These are phyloP conservation scores for Fraxinus cuspidata DNA, from an alignment of 257 asterid species.

Conservation along the genomic window DNA sequence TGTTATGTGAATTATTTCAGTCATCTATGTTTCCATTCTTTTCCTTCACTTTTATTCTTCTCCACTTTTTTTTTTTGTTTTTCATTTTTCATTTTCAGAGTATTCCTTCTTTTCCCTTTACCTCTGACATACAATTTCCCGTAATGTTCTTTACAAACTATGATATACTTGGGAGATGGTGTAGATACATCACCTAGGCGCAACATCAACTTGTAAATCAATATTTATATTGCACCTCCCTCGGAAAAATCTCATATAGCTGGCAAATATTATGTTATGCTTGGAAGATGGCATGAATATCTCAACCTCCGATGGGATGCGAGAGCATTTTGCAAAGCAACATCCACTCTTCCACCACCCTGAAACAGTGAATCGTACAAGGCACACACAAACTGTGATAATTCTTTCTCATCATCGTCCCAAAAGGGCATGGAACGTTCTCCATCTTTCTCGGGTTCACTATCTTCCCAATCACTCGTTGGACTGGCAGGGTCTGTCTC, in stretches of 20 bases:
- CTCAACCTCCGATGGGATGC: slow-evolving; percentile 66
- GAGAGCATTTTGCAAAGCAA: slow-evolving; percentile 63
- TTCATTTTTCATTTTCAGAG: slow-evolving; percentile 4
- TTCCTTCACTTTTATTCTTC: background rate
- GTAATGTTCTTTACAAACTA: slow-evolving; percentile 24
- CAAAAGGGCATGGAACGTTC: slow-evolving; percentile 48
- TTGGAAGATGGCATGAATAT: slow-evolving; percentile 66
- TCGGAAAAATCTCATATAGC: background rate
- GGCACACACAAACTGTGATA: slow-evolving; percentile 72
- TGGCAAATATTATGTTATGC: slow-evolving; percentile 25
- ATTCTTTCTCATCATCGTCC: slow-evolving; percentile 94
- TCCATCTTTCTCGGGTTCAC: slow-evolving; percentile 66
- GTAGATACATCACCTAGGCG: slow-evolving; percentile 42
- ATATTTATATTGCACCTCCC: background rate
- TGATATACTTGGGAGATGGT: slow-evolving; percentile 36
- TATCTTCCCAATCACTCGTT: slow-evolving; percentile 91
- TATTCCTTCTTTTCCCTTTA: background rate
- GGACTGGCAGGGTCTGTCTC: slow-evolving; percentile 62
- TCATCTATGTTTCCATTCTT: background rate
- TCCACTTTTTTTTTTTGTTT: background rate
- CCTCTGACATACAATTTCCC: slow-evolving; percentile 16
- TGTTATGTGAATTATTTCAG: slow-evolving; percentile 4
- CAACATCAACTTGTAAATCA: background rate
- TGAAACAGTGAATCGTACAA: slow-evolving; percentile 72
- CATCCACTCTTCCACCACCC: slow-evolving; percentile 66